Percentiles rank a stretch among this genome's conserved stretches.
Evolutionary conservation across 2,329 filamentous ascomycete genomes (phyloP).

Genomic region (Myriosclerotinia curreyana): DNA sequence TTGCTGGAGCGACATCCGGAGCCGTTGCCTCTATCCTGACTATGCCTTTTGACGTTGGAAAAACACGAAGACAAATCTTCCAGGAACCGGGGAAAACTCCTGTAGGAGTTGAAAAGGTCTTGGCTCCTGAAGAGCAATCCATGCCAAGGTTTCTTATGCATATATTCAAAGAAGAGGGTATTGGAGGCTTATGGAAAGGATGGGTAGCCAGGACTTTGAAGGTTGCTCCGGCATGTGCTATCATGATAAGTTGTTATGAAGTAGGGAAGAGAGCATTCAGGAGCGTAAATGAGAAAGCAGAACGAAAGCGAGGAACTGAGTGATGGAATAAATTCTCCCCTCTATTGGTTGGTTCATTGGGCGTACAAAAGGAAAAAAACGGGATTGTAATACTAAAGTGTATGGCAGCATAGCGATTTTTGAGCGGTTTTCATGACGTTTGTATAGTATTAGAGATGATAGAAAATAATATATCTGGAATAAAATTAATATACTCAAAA

Average conservation of each 20-base stretch:
- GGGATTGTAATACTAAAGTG: slow-evolving; percentile 21
- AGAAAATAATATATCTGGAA: slow-evolving; percentile 16
- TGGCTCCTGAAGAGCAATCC: slow-evolving; percentile 67
- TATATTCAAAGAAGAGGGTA: slow-evolving; percentile 83
- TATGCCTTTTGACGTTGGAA: slow-evolving; percentile 95
- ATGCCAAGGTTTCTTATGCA: slow-evolving; percentile 86
- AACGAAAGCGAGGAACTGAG: slow-evolving; percentile 30
- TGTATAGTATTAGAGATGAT: slow-evolving; percentile 25
- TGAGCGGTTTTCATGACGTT: slow-evolving; percentile 23
- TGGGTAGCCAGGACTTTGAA: slow-evolving; percentile 92
- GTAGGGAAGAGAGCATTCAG: slow-evolving; percentile 86
- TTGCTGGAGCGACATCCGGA: slow-evolving; percentile 79
- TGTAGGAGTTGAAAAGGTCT: slow-evolving; percentile 40
- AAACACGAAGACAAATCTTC: slow-evolving; percentile 87
- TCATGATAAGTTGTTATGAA: slow-evolving; percentile 99
- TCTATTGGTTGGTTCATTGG: background rate
- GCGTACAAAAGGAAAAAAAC: slow-evolving; percentile 5
- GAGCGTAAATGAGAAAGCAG: slow-evolving; percentile 61
- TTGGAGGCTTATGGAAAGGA: slow-evolving; percentile 78
- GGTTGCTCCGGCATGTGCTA: slow-evolving; percentile 92
- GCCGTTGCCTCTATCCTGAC: slow-evolving; percentile 84
- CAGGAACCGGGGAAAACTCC: slow-evolving; percentile 49
- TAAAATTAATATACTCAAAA: background rate
- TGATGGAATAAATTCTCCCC: slow-evolving; percentile 25
- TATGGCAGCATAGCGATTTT: slow-evolving; percentile 32